Evolutionary conservation across 371 early-diverging fungal species (phyloP), one percentile per base, ranked within the genome.

Genomic region (Coemansia sp.): DNA sequence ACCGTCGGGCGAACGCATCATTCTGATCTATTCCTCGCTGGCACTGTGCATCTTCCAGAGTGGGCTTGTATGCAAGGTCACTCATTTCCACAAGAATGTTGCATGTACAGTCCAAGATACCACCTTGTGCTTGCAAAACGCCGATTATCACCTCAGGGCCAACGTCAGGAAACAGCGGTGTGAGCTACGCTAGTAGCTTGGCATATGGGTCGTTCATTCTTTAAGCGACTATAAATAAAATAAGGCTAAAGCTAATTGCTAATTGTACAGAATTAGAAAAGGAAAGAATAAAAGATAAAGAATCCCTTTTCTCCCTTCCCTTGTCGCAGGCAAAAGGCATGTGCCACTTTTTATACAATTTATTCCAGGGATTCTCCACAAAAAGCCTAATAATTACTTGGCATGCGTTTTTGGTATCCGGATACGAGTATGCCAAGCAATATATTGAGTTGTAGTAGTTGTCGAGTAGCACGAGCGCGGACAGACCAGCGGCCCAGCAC

Each of bases 151-250:
- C 86, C 11, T 82, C 84, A 29, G 83, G 29, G 77, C 86, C 61
- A 82, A 87, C 64, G 77, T 86, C 54, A 76, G 87, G 69, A 37
- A 87, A 51, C 73, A 72, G 52, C 85, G 87, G 40, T 81, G 82
- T 40, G 59, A 82, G 59, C 39, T 60, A 48, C 24, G 42, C 5
- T 13, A 66, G 52, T 21, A 42, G 47, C 14, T 57, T 31, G 24
- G 64, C 11, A n/a, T 60, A 59, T 11, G 57, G 66, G 63, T 66
- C 55, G 5, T 59, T 54, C 71, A 71, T 71, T 10, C 13, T n/a
- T 47, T 2, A 16, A 7, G 18, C 5, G 47, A 48, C 10, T 21
- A 18, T 11, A 7, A 48, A 27, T 22, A 53, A 21, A 31, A 55
- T n/a, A 52, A 13, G 48, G 27, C 3, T 8, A 59, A 16, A 57